Evolutionary conservation across 768 basidiomycete genomes (phyloP).

Genomic region (Fomitopsis serialis): DNA sequence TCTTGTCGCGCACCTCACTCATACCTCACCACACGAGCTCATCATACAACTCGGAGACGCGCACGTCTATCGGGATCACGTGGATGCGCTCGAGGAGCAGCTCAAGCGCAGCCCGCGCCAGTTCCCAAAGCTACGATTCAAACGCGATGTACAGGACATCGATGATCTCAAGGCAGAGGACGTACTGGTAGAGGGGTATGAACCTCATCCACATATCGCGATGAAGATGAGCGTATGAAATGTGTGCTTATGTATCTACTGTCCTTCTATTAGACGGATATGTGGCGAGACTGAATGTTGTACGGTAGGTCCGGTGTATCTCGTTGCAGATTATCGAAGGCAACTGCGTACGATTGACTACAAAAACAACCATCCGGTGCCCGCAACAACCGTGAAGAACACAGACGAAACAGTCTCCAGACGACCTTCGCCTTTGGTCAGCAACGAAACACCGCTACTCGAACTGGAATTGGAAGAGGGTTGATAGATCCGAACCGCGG

Average conservation of each 20-base stretch:
- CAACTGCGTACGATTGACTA: no score
- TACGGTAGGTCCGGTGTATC: no score
- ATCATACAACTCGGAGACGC: constrained; percentile 97
- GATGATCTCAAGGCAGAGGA: constrained; percentile 81
- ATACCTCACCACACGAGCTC: constrained; percentile 82
- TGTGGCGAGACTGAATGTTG: no score
- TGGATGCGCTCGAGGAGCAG: constrained; percentile 81
- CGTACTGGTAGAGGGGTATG: constrained; percentile 82
- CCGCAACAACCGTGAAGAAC: neutral
- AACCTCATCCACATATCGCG: constrained; percentile 74
- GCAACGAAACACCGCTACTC: neutral
- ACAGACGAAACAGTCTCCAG: neutral
- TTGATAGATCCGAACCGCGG: neutral
- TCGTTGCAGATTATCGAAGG: no score
- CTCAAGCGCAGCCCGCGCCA: constrained; percentile 69
- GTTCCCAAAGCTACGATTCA: constrained; percentile 81
- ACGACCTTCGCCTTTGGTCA: neutral
- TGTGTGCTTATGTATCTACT: no score
- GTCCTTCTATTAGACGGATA: no score
- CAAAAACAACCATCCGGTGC: neutral
- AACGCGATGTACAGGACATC: constrained; percentile 60
- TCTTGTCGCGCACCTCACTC: constrained; percentile 93
- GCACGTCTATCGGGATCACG: constrained; percentile 91
- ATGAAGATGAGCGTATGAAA: constrained; percentile 93
- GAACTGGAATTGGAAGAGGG: neutral